phyloP scores from a whole-genome alignment of 2,329 filamentous ascomycete genomes.

The Pyrenophora tritici-repentis region DNA sequence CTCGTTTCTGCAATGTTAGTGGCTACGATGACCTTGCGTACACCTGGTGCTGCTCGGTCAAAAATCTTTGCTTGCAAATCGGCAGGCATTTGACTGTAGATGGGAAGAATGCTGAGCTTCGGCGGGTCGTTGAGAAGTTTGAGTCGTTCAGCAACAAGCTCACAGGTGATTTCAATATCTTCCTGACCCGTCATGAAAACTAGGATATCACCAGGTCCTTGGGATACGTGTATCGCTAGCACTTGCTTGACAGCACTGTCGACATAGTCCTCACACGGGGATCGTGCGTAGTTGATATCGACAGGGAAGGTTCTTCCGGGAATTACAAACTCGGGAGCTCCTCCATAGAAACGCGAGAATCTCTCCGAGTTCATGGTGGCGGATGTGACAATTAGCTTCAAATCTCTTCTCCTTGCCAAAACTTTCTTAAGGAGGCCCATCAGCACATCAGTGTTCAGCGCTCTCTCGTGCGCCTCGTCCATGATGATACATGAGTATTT shows the following conservation, averaged over 20 bases:
- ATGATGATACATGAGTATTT: slow-evolving; percentile 99
- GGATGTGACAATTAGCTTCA: slow-evolving; percentile 96
- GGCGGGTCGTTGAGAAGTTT: slow-evolving; percentile 91
- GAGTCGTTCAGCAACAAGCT: slow-evolving; percentile 84
- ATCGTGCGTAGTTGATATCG: slow-evolving; percentile 92
- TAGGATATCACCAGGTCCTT: slow-evolving; percentile 88
- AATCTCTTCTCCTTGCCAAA: slow-evolving; percentile 80
- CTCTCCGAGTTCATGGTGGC: slow-evolving; percentile 98
- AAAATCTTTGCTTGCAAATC: slow-evolving; percentile 98
- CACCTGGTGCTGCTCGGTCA: slow-evolving; percentile 84
- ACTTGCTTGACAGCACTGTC: slow-evolving; percentile 97
- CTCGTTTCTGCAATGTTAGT: slow-evolving; percentile 99
- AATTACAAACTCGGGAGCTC: slow-evolving; percentile 94
- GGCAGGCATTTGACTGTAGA: slow-evolving; percentile 99
- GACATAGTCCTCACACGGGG: slow-evolving; percentile 96
- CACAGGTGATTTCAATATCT: slow-evolving; percentile 96
- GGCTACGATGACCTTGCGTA: slow-evolving; percentile 95
- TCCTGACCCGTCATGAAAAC: slow-evolving; percentile 99
- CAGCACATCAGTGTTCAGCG: slow-evolving; percentile 93
- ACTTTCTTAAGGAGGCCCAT: slow-evolving; percentile 99
- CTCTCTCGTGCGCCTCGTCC: slow-evolving; percentile 98
- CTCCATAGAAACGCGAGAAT: slow-evolving; percentile 94
- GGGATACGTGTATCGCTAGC: slow-evolving; percentile 92
- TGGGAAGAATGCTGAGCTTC: slow-evolving; percentile 90
- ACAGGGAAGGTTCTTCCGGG: slow-evolving; percentile 96